Percentiles rank a stretch among this genome's conserved stretches.
phyloP scores from a whole-genome alignment of 2,329 filamentous ascomycete genomes.

The Metarhizium rileyi region DNA sequence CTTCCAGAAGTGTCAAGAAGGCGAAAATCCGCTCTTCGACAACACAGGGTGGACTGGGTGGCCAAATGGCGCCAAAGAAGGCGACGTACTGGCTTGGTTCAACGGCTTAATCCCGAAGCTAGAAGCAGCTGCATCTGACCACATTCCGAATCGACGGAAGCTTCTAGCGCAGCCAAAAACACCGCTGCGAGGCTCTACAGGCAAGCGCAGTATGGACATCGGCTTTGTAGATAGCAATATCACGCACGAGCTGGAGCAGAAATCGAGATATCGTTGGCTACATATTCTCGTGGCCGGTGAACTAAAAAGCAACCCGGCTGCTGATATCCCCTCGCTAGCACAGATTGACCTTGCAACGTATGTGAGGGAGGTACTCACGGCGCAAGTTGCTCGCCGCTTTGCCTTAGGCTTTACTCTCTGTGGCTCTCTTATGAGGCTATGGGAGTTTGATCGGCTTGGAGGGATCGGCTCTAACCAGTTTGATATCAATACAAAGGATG shows the following conservation, averaged over 20 bases:
- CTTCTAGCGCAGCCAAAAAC: constrained; percentile 18
- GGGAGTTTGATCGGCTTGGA: constrained; percentile 35
- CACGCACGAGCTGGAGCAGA: constrained; percentile 9
- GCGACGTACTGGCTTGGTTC: constrained; percentile 26
- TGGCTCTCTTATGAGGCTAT: constrained; percentile 32
- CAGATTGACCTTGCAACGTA: constrained; percentile 33
- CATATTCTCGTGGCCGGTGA: constrained; percentile 35
- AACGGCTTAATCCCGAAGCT: constrained; percentile 18
- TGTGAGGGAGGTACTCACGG: constrained; percentile 29
- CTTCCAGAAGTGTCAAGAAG: constrained; percentile 24
- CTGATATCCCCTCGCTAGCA: constrained; percentile 18
- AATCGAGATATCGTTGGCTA: constrained; percentile 24
- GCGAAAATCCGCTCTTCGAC: constrained; percentile 19
- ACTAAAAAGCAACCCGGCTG: constrained; percentile 34
- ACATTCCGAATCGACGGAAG: constrained; percentile 15
- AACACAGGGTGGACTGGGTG: constrained; percentile 23
- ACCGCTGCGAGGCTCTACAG: constrained; percentile 14
- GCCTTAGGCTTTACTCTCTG: constrained; percentile 37
- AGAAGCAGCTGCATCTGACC: constrained; percentile 15
- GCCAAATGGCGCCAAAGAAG: constrained; percentile 23
- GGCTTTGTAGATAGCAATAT: constrained; percentile 20
- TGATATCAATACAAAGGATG: constrained; percentile 27
- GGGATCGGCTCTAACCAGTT: constrained; percentile 33
- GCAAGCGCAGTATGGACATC: constrained; percentile 13
- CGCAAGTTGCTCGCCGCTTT: constrained; percentile 29